Evolutionary conservation across 306 rosid genomes (phyloP), one percentile per base, ranked within the genome.

Genomic region (Glycine soja): DNA sequence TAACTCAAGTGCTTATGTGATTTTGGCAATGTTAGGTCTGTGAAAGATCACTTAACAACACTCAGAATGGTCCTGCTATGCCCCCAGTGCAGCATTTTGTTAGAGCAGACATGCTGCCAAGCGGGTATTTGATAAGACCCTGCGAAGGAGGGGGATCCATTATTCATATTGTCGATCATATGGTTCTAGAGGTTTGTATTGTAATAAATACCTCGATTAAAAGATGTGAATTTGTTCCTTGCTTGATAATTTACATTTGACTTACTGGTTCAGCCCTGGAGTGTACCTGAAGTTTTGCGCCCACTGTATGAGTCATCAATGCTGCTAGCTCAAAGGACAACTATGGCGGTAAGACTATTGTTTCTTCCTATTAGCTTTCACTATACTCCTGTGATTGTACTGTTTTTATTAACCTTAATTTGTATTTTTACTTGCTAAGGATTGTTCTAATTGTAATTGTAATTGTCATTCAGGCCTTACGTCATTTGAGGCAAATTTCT

Each of bases 91-190:
- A 84, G 87, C 93, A 83, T 85, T 93, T 95, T 83, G 99, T 93
- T 66, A 90, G 99, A 88, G 99, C 97, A 59, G 97, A 93, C 69
- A 89, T 92, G 89, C 84, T 95, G 32, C 94, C 99, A 8, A 95
- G 99, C 57, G 99, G 99, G 12, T 95, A 93, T 81, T 88, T 95
- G 47, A 95, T 95, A 79, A 90, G 99, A 72, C 96, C 99, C 43
- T 95, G 99, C 72, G 99, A 95, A 81, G 99, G 99, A 73, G 98
- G 99, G 53, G 98, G 99, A 54, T 95, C 98, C 50, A 91, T 95
- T 74, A 89, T 95, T 68, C 98, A 95, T 86, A 88, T 95, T 57
- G 99, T 95, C 80, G 97, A 95, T 85, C 99, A 95, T 84, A 82
- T 95, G 89, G 87, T 90, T 75, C 90, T 95, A 75, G 99, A 92